A percentile compares a stretch with the other conserved stretches of the same genome.
phyloP scores from a whole-genome alignment of 1,284 basidiomycete species.

The Fomitopsis palustris region DNA sequence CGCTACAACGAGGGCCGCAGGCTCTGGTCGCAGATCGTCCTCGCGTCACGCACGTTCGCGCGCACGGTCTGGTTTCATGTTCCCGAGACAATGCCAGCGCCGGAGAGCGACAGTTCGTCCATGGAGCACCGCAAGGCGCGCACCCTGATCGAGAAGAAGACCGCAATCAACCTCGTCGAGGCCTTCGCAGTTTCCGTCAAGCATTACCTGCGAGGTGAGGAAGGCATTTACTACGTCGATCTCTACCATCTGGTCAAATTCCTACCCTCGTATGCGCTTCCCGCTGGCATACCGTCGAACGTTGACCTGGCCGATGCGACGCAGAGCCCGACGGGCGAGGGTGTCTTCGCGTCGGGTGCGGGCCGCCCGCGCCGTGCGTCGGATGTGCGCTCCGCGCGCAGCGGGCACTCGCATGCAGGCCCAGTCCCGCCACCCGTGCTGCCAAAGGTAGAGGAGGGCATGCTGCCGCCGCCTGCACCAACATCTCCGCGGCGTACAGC shows the following conservation, averaged over 20 bases:
- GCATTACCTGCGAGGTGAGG: conserved; percentile 60
- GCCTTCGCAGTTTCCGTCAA: conserved; percentile 50
- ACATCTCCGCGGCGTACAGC: conserved; percentile 19
- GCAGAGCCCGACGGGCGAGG: conserved; percentile 13
- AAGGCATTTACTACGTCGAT: conserved; percentile 51
- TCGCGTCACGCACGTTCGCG: conserved; percentile 54
- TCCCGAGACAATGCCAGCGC: conserved; percentile 30
- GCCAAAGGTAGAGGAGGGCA: conserved; percentile 8
- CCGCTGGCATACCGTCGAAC: conserved; percentile 47
- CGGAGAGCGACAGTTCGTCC: conserved; percentile 25
- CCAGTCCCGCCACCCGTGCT: background rate
- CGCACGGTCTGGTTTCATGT: conserved; percentile 65
- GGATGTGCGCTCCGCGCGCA: conserved; percentile 8
- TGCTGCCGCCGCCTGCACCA: conserved; percentile 33
- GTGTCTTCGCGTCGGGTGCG: no score
- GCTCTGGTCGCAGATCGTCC: conserved; percentile 67
- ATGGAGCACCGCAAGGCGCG: conserved; percentile 38
- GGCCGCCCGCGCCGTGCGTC: background rate
- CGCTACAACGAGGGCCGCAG: conserved; percentile 72
- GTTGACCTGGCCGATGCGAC: conserved; percentile 28
- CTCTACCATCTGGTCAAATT: conserved; percentile 66
- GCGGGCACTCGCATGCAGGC: background rate
- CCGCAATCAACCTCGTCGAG: conserved; percentile 54
- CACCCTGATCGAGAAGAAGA: conserved; percentile 65
- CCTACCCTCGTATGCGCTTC: conserved; percentile 60